Conservation (phyloP, 2,329 filamentous ascomycete species). For the Simplicillium sp. region DNA sequence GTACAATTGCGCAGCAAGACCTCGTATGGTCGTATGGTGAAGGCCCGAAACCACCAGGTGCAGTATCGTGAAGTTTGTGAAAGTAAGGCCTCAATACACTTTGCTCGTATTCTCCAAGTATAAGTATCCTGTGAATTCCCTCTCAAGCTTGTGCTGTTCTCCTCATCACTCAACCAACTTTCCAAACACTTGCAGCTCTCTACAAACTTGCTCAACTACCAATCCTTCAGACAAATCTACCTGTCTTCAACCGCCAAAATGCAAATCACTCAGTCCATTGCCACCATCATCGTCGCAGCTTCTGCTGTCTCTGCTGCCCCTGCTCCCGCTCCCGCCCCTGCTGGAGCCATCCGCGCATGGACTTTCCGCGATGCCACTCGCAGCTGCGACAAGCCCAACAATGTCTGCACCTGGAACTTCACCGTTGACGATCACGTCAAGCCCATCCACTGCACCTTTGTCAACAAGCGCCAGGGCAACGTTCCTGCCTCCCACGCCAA, state of each 20-base stretch:
- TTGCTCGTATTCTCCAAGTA: too few relatives aligned
- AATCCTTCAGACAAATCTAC: too few relatives aligned
- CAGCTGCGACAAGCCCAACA: constrained; percentile 9
- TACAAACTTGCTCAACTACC: too few relatives aligned
- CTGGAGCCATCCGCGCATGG: not conserved
- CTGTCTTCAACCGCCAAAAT: not conserved
- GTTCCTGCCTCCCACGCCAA: constrained; percentile 16
- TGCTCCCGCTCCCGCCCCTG: not conserved
- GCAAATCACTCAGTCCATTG: not conserved
- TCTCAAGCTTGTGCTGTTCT: too few relatives aligned
- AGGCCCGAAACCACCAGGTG: too few relatives aligned
- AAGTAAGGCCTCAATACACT: too few relatives aligned
- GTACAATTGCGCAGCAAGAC: too few relatives aligned
- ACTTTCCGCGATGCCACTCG: not conserved
- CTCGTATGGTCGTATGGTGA: too few relatives aligned
- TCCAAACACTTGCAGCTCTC: too few relatives aligned
- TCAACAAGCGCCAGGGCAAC: constrained; percentile 12
- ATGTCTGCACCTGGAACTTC: constrained; percentile 20
- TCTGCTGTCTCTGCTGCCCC: constrained; percentile 3
- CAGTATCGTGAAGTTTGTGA: too few relatives aligned
- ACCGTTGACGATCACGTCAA: constrained; percentile 15
- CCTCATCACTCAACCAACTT: too few relatives aligned
- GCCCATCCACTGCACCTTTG: constrained; percentile 24
- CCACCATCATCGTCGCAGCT: not conserved
- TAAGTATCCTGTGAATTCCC: too few relatives aligned